Conservation (phyloP, 345 rosid species). For the Salix koriyanagi region DNA sequence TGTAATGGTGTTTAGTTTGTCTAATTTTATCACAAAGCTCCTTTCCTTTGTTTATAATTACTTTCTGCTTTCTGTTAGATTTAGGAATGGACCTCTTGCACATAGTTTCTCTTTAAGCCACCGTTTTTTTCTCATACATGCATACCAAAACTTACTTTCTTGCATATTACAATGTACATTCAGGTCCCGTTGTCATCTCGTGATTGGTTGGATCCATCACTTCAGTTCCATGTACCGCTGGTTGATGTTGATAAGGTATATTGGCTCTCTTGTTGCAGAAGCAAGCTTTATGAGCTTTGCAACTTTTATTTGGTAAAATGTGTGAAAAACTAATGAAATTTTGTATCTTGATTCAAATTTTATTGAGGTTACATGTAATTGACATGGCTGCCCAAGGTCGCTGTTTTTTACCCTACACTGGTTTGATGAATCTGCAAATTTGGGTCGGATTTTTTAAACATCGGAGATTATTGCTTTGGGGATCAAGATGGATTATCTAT, state of each 20-base stretch:
- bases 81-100: neutral
- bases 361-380: neutral
- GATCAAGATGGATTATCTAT: too few species aligned
- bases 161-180: constrained; percentile 20
- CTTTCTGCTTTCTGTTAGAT: neutral
- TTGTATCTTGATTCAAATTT: neutral
- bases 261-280: neutral
- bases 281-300: neutral
- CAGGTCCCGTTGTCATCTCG: constrained; percentile 52
- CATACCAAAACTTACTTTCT: neutral
- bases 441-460: neutral
- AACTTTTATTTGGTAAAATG: neutral
- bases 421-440: neutral
- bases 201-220: constrained; percentile 67
- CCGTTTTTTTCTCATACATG: neutral
- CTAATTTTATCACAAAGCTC: neutral
- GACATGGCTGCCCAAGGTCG: neutral
- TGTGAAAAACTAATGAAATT: neutral
- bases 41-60: neutral
- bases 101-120: neutral
- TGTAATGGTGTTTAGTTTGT: constrained; percentile 44
- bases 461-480: neutral
- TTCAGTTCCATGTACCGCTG: constrained; percentile 78
- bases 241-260: constrained; percentile 95
- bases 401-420: neutral